Base-by-base conservation (phyloP, 371 early-diverging fungal species). In the Syncephalastrum sp. region DNA sequence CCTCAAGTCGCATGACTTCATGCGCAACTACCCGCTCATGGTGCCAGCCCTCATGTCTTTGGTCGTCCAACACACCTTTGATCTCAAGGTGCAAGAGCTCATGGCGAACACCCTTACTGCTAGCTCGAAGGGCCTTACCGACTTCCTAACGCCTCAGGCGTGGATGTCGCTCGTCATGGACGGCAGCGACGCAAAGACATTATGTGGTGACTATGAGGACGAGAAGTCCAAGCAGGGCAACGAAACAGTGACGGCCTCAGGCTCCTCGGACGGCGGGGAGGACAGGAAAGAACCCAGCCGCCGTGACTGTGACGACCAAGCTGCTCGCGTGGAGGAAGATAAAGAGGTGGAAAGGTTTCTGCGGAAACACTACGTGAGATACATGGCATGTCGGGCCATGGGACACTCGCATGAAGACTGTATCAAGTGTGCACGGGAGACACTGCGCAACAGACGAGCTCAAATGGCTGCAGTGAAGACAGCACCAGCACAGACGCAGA, bases 51-150 rank as follows among this genome's bases (percentile, higher is more conserved):
- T 68, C 17, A 60, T 68, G 57, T 68, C 68, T 13, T 58, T 68
- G 15, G 52, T 68, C 15, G 54, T 68, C 33, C 48, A 53, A 3
- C 68, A 68, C n/a, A 75, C 78, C 0, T 64, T 78, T 25, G n/a
- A 21, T 50, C 24, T 27, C 25, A n/a, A n/a, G n/a, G 3, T 50
- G 7, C n/a, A 19, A 10, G 25, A 50, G 19, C 6, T 50, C 50
- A 50, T n/a, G 27, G 6, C 23, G 24, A 27, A 19, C 47, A 56
- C 38, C 16, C 29, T 33, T 6, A 10, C 38, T 10, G 7, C 38
- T 33, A 10, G 38, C 10, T 33, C 38, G 8, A 33, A 33, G 12
- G 38, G 38, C 10, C 38, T 33, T 33, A 33, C 38, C 38, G 38
- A 33, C 8, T 10, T 33, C 38, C 38, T 33, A 10, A 33, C 38